phyloP scores from a whole-genome alignment of 2,329 filamentous ascomycete genomes.

The Raffaelea deltoideospora region DNA sequence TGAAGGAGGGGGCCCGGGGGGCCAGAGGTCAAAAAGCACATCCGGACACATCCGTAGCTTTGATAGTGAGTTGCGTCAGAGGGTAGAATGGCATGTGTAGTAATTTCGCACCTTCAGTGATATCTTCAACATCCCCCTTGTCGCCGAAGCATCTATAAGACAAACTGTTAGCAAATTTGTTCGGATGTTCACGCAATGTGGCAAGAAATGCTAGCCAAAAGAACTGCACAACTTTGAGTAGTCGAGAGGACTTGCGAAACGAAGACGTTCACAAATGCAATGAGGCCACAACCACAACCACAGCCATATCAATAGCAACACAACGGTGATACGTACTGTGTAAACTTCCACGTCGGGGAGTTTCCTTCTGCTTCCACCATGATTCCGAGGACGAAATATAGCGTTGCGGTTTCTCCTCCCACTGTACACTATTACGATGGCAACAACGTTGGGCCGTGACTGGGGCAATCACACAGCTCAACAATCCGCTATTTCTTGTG shows the following conservation, averaged over 20 bases:
- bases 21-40: neutral
- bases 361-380: conserved; percentile 95
- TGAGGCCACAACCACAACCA: too few relatives aligned
- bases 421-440: too few relatives aligned
- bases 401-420: conserved; percentile 4
- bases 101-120: conserved; percentile 65
- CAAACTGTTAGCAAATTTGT: neutral
- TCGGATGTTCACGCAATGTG: neutral
- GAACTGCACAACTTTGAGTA: too few relatives aligned
- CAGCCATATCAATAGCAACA: neutral
- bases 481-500: too few relatives aligned
- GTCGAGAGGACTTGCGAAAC: too few relatives aligned
- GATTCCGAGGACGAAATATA: conserved; percentile 27
- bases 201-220: neutral
- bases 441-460: too few relatives aligned
- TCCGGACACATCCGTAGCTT: neutral
- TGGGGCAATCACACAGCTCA: too few relatives aligned
- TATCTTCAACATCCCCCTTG: conserved; percentile 98
- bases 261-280: too few relatives aligned
- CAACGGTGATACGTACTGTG: conserved; percentile 55
- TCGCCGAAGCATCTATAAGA: conserved; percentile 83
- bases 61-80: neutral
- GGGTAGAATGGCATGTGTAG: neutral
- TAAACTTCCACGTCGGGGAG: conserved; percentile 99
- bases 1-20: neutral